Evolutionary conservation across 1,284 basidiomycete species (phyloP), one percentile per base, ranked within the genome.

Genomic region (Tylopilus sp.): DNA sequence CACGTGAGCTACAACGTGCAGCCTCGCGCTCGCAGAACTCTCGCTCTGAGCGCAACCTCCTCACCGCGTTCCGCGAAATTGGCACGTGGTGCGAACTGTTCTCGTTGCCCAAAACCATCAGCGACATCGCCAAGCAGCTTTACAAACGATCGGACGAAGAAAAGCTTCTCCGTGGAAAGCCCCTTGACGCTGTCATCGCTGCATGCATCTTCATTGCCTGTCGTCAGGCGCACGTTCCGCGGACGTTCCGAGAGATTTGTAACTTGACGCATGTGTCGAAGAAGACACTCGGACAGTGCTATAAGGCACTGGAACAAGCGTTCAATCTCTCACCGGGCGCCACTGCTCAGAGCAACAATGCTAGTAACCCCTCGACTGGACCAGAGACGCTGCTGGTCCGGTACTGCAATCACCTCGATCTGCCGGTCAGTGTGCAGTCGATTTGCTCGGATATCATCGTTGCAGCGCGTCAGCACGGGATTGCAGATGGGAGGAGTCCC

Each of bases 141-240:
- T 99, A 97, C 85, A 96, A 97, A 80, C 94, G 97, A 57, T 95
- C 95, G 32, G 96, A 99, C 78, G 96, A 99, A 81, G 95, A 98
- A 79, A 95, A 95, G 77, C 86, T 98, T 16, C 84, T 98, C 18
- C 92, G 94, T 51, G 97, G 96, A 49, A 99, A 98, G 79, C 93
- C 94, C 18, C 87, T 94, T 69, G 94, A 97, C 65, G 96, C 96
- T 1, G 92, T 98, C 75, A 96, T 98, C 71, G 97, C 97, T 15
- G 97, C 97, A 2, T 98, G 96, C 81, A 98, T 99, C 79, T 98
- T 99, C 78, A 97, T 98, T 71, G 98, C 97, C 0, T 98, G 97
- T 80, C 90, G 97, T 65, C 95, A 97, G 79, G 95, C 94, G 19
- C 93, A 95, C 72, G 96, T 98, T 15, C 95, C 95, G 0, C 89